Base-by-base conservation (phyloP, 2,329 filamentous ascomycete species). In the Cladobotryum mycophilum region DNA sequence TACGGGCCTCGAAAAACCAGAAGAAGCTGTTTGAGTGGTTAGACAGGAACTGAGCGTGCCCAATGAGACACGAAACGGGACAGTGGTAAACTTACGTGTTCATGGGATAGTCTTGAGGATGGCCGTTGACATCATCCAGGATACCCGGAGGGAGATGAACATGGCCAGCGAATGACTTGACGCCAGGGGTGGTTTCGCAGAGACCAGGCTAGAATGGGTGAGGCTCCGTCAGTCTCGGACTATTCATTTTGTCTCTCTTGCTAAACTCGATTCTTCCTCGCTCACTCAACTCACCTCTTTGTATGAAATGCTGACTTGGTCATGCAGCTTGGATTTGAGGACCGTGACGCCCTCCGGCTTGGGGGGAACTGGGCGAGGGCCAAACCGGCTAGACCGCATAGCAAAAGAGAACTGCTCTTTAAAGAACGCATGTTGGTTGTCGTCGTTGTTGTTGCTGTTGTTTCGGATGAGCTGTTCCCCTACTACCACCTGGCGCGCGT, bases 151-250 rank as follows among this genome's bases (percentile, higher is more conserved):
- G 73, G 47, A 85, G 63, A 53, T 73, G 72, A 47, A 87, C 76
- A 67, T 85, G 84, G 55, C 84, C 84, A 8, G 80, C 75, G 64
- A 82, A 86, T 67, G 68, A 84, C 78, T 67, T 85, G 76, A 70
- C 82, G 70, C 69, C 85, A 70, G 47, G 73, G 64, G 56, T 75
- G 47, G 67, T 84, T 81, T 60, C 78, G 70, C 56, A 84, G 78
- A 63, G 72, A 64, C 68, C 83, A 78, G 51, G 79, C 82, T 76
- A 36, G n/a, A 30, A 38, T 14, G 18, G 20, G 8, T 44, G 13
- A n/a, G 25, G 9, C 41, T 43, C 13, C 20, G 37, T n/a, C 34
- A 20, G 38, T n/a, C 9, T 15, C 12, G 20, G 1, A 2, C 9
- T 8, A 7, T 47, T 18, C 33, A 72, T 43, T 30, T 30, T 30